A percentile compares a stretch with the other conserved stretches of the same genome.
phyloP scores from a whole-genome alignment of 768 basidiomycete genomes.

The Trametes punicea region DNA sequence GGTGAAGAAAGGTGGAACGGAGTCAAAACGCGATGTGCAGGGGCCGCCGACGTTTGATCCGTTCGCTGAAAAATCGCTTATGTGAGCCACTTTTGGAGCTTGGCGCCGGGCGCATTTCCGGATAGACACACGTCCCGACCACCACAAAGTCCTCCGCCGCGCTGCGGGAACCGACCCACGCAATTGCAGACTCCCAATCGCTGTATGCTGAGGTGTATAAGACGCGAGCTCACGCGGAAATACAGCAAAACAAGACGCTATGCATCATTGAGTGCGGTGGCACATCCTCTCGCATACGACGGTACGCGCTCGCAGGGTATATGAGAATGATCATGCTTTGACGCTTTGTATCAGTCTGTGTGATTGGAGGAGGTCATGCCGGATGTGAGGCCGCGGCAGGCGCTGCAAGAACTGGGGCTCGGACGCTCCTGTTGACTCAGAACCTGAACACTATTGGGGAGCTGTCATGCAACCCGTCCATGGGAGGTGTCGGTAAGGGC shows the following conservation, averaged over 20 bases:
- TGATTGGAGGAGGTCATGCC: slow-evolving; percentile 91
- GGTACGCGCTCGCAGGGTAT: no score
- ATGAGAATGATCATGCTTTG: no score
- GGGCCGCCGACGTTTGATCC: background rate
- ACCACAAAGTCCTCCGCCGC: background rate
- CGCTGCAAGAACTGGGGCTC: slow-evolving; percentile 78
- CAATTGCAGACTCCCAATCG: background rate
- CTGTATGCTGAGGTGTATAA: slow-evolving; percentile 11
- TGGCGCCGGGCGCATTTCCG: background rate
- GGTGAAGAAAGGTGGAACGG: background rate
- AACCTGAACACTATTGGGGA: slow-evolving; percentile 77
- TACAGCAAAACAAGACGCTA: background rate
- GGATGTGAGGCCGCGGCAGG: slow-evolving; percentile 91
- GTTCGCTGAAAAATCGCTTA: slow-evolving; percentile 8
- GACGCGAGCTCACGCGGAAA: background rate
- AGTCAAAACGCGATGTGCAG: slow-evolving; percentile 1
- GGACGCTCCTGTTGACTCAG: slow-evolving; percentile 80
- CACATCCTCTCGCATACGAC: slow-evolving; percentile 19
- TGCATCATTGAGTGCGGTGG: slow-evolving; percentile 12
- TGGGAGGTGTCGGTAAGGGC: slow-evolving; percentile 91
- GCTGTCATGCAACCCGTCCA: slow-evolving; percentile 88
- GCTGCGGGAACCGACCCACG: background rate
- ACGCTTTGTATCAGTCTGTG: slow-evolving; percentile 50
- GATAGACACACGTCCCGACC: background rate
- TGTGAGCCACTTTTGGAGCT: background rate